phyloP scores from a whole-genome alignment of 2,329 filamentous ascomycete species.

The Ophiobolus disseminans region DNA sequence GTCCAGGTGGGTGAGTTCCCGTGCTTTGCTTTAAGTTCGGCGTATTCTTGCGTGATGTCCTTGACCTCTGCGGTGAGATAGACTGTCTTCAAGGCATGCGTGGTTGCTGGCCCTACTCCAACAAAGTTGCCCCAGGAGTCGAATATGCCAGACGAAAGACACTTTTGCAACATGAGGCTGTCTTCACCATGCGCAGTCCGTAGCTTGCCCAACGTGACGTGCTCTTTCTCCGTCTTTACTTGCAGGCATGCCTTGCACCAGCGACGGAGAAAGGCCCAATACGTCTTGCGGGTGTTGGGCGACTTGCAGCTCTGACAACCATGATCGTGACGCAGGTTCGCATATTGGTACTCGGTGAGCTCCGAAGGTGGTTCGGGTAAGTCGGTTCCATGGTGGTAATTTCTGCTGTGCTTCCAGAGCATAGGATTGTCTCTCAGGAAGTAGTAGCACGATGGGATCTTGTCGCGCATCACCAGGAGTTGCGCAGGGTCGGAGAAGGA shows the following conservation, averaged over 20 bases:
- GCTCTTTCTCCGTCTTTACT: constrained; percentile 41
- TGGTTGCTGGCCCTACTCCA: constrained; percentile 43
- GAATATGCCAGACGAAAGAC: constrained; percentile 43
- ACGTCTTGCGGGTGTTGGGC: constrained; percentile 49
- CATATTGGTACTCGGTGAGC: constrained; percentile 51
- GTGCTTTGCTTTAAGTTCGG: constrained; percentile 16
- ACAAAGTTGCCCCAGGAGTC: constrained; percentile 51
- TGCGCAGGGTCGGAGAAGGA: constrained; percentile 45
- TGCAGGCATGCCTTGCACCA: constrained; percentile 51
- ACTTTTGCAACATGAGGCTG: constrained; percentile 35
- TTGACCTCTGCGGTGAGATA: constrained; percentile 41
- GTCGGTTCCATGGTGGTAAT: constrained; percentile 41
- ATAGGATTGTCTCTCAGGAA: constrained; percentile 44
- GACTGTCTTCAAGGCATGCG: constrained; percentile 43
- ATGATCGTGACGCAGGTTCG: constrained; percentile 47
- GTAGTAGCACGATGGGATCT: constrained; percentile 45
- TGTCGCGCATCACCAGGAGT: constrained; percentile 43
- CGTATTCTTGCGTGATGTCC: constrained; percentile 35
- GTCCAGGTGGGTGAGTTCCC: constrained; percentile 25
- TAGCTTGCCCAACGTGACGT: constrained; percentile 37
- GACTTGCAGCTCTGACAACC: constrained; percentile 50
- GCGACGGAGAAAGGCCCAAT: constrained; percentile 53
- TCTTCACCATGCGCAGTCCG: constrained; percentile 37
- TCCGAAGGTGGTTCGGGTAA: constrained; percentile 46
- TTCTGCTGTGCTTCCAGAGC: constrained; percentile 49